Percentiles rank a stretch among this genome's conserved stretches.
Evolutionary conservation across 148 eudicot genomes (phyloP).

Genomic region (Rhododendron ovatum): DNA sequence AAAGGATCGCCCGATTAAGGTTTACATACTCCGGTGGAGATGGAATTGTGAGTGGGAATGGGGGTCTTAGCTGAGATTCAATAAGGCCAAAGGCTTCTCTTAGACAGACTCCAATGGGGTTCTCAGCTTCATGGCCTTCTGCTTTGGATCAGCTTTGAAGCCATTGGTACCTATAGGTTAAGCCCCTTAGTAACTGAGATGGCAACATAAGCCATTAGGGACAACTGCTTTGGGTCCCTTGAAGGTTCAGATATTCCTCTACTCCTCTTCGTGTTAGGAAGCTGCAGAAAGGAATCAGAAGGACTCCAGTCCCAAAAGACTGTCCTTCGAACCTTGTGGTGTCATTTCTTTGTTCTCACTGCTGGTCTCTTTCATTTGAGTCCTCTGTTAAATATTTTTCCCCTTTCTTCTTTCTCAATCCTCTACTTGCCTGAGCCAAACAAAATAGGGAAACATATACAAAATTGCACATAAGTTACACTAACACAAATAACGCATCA

Average conservation of each 20-base stretch:
- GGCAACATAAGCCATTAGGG: not conserved
- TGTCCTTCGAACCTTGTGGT: not conserved
- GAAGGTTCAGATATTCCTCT: not conserved
- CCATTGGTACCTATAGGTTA: conserved; percentile 25
- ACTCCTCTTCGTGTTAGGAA: not conserved
- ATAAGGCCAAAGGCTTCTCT: conserved; percentile 51
- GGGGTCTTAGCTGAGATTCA: conserved; percentile 56
- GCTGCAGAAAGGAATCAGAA: not conserved
- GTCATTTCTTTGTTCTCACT: not conserved
- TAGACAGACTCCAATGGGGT: conserved; percentile 46
- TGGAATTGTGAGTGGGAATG: conserved; percentile 49
- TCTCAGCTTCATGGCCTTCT: conserved; percentile 48
- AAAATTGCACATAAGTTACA: too few species aligned
- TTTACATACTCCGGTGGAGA: conserved; percentile 43
- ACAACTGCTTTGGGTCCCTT: not conserved
- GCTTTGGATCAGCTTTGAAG: conserved; percentile 45
- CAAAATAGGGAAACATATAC: not conserved
- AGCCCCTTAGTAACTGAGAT: not conserved
- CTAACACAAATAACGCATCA: too few species aligned
- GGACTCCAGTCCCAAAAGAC: not conserved
- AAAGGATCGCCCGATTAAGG: conserved; percentile 61
- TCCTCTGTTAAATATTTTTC: not conserved
- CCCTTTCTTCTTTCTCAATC: not conserved
- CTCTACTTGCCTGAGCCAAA: not conserved
- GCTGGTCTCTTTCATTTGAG: not conserved